Evolutionary conservation across 768 basidiomycete genomes (phyloP).

Genomic region (Leccinum subtestaceum): DNA sequence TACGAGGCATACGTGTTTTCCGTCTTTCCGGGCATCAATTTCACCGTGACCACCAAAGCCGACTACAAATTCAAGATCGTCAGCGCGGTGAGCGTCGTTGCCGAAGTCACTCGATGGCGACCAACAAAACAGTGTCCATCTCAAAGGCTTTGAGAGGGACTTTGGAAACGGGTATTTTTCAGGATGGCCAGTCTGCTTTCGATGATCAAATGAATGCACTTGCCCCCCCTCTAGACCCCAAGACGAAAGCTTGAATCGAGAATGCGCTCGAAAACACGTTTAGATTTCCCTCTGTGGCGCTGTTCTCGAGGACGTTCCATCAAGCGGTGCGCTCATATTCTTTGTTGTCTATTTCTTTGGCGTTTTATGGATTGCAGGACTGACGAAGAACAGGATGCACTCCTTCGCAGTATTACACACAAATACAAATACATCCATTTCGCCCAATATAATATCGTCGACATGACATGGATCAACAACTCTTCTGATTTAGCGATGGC

Average conservation of each 20-base stretch:
- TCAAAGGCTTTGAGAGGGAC: conserved; percentile 32
- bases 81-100: conserved; percentile 93
- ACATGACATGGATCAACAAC: not conserved
- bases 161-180: conserved; percentile 90
- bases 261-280: conserved; percentile 79
- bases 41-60: conserved; percentile 90
- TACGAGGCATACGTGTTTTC: conserved; percentile 83
- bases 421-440: not conserved
- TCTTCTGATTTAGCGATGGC: conserved; percentile 12
- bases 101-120: conserved; percentile 79
- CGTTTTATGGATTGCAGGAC: conserved; percentile 47
- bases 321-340: conserved; percentile 59
- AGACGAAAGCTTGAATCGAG: conserved; percentile 85
- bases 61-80: conserved; percentile 97
- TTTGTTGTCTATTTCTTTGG: not conserved
- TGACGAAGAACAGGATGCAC: conserved; percentile 77
- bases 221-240: conserved; percentile 63
- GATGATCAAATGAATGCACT: not conserved
- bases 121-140: not conserved
- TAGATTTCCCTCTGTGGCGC: conserved; percentile 84
- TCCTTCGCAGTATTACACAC: conserved; percentile 23
- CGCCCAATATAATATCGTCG: not conserved
- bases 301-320: conserved; percentile 92
- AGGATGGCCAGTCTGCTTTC: conserved; percentile 41
- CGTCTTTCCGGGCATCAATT: conserved; percentile 78